Evolutionary conservation across 2,329 filamentous ascomycete species (phyloP).

Genomic region (Eurotiales sp.): DNA sequence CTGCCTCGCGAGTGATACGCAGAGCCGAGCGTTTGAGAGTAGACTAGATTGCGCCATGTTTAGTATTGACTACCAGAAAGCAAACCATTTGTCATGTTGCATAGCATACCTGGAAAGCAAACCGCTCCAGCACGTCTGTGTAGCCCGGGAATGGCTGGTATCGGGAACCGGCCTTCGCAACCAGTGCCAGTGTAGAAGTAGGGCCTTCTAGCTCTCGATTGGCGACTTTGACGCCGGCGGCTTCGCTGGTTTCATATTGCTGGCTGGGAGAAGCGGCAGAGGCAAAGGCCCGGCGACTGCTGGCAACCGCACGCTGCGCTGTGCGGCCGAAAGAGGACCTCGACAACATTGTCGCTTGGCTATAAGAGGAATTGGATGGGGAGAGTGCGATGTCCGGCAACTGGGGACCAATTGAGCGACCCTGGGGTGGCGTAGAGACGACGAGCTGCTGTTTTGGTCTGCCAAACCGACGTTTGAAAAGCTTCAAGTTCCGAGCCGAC

Average conservation of each 20-base stretch:
- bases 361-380: constrained; percentile 39
- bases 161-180: constrained; percentile 90
- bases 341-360: constrained; percentile 64
- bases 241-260: constrained; percentile 82
- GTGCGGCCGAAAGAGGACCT: constrained; percentile 62
- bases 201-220: constrained; percentile 84
- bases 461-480: constrained; percentile 34
- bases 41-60: constrained; percentile 52
- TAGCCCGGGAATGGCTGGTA: constrained; percentile 88
- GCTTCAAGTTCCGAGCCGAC: constrained; percentile 39
- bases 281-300: constrained; percentile 60
- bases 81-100: no score
- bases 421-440: constrained; percentile 21
- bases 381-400: constrained; percentile 32
- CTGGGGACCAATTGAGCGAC: constrained; percentile 31
- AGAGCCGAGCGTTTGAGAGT: constrained; percentile 84
- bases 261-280: constrained; percentile 67
- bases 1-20: constrained; percentile 89
- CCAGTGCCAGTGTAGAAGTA: constrained; percentile 84
- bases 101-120: constrained; percentile 95
- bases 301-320: constrained; percentile 58
- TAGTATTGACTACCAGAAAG: not conserved
- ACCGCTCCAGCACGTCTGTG: constrained; percentile 85
- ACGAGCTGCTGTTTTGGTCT: constrained; percentile 25
- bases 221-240: constrained; percentile 86